Percentiles rank a stretch among this genome's conserved stretches.
These are phyloP conservation scores for Pythium plurisporium DNA, from an alignment of 352 stramenopile species.

Conservation along the genomic window DNA sequence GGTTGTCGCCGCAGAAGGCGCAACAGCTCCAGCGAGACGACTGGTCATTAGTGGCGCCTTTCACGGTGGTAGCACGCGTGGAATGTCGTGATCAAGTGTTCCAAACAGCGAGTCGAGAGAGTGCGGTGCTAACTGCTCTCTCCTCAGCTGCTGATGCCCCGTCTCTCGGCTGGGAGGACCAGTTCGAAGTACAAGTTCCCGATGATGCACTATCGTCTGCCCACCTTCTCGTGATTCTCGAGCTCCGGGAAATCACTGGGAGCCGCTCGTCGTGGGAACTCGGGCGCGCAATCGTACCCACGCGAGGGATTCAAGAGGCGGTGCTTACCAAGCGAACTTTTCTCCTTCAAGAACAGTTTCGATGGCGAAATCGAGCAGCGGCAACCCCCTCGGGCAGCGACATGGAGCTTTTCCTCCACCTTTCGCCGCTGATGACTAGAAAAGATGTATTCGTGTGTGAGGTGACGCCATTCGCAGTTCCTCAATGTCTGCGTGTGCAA, in stretches of 20 bases:
- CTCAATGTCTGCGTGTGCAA: slow-evolving; percentile 46
- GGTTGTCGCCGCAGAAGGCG: slow-evolving; percentile 6
- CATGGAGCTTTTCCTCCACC: slow-evolving; percentile 53
- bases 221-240: slow-evolving; percentile 39
- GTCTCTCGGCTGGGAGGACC: slow-evolving; percentile 53
- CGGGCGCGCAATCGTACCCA: slow-evolving; percentile 31
- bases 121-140: slow-evolving; percentile 31
- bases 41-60: slow-evolving; percentile 11
- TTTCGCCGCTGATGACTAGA: slow-evolving; percentile 50
- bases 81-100: slow-evolving; percentile 42
- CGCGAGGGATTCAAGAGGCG: slow-evolving; percentile 38
- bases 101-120: slow-evolving; percentile 43
- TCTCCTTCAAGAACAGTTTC: slow-evolving; percentile 53
- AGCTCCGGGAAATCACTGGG: slow-evolving; percentile 35
- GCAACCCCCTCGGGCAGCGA: slow-evolving; percentile 23
- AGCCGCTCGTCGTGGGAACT: slow-evolving; percentile 37
- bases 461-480: slow-evolving; percentile 21
- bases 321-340: slow-evolving; percentile 26
- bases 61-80: slow-evolving; percentile 45
- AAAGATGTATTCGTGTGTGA: slow-evolving; percentile 35
- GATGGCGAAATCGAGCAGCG: slow-evolving; percentile 11
- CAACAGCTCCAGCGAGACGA: slow-evolving; percentile 33
- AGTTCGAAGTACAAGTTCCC: slow-evolving; percentile 54
- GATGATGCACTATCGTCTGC: slow-evolving; percentile 17
- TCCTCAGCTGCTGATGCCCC: slow-evolving; percentile 13